Percentiles rank a stretch among this genome's conserved stretches.
These are phyloP conservation scores for Brassica juncea DNA, from an alignment of 345 rosid genomes.

Conservation along the genomic window DNA sequence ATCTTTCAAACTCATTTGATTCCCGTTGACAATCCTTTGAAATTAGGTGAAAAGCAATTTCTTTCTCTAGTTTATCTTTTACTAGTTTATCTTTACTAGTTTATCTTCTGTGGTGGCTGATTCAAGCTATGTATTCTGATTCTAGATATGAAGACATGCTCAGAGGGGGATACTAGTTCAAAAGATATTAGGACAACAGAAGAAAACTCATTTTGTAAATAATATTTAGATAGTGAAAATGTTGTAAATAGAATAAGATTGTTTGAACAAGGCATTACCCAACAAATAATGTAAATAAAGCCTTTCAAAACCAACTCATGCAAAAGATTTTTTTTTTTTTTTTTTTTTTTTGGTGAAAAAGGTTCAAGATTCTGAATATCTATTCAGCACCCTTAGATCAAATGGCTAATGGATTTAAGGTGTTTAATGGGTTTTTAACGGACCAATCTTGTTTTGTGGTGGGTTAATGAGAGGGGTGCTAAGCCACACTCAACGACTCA, in stretches of 20 bases:
- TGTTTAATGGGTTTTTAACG: too few relatives aligned
- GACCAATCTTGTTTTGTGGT: too few relatives aligned
- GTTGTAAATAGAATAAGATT: slow-evolving; percentile 21
- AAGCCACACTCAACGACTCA: too few relatives aligned
- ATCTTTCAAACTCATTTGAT: slow-evolving; percentile 23
- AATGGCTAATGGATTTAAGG: too few relatives aligned
- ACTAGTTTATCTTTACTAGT: neutral
- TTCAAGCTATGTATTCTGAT: slow-evolving; percentile 31
- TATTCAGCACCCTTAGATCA: too few relatives aligned
- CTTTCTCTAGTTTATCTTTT: neutral
- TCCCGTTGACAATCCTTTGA: slow-evolving; percentile 19
- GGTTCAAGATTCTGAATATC: neutral
- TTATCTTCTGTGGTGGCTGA: neutral
- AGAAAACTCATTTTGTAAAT: slow-evolving; percentile 23
- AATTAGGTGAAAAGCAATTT: slow-evolving; percentile 17
- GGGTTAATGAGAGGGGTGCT: too few relatives aligned
- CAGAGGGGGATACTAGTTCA: slow-evolving; percentile 26
- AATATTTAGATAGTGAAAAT: slow-evolving; percentile 28
- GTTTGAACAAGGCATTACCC: slow-evolving; percentile 13
- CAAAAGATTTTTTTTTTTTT: neutral
- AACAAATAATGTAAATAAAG: slow-evolving; percentile 37
- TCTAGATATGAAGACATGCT: slow-evolving; percentile 25
- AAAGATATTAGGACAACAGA: slow-evolving; percentile 30
- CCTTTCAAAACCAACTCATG: neutral
- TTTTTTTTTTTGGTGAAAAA: neutral